These are phyloP conservation scores for Peronospora destructor DNA, from an alignment of 352 stramenopile genomes.

Conservation along the genomic window DNA sequence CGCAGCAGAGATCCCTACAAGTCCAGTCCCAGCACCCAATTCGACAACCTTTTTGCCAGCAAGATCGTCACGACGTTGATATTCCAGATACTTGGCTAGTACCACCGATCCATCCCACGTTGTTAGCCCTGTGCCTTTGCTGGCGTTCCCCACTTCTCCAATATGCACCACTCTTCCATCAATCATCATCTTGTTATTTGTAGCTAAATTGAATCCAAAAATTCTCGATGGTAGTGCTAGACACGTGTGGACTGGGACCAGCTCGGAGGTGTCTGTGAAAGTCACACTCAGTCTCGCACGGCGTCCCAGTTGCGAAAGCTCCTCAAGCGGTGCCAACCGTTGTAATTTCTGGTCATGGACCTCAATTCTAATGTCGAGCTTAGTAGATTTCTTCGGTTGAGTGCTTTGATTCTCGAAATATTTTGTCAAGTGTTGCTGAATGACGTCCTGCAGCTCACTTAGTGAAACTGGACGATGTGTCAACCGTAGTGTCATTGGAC, in stretches of 20 bases:
- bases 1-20: conserved; percentile 79
- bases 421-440: conserved; percentile 20
- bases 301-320: conserved; percentile 23
- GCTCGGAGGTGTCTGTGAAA: conserved; percentile 17
- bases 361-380: conserved; percentile 31
- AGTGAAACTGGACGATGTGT: conserved; percentile 15
- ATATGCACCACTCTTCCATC: conserved; percentile 41
- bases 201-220: conserved; percentile 44
- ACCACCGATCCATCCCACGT: conserved; percentile 89
- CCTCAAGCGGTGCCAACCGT: conserved; percentile 28
- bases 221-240: conserved; percentile 47
- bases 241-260: conserved; percentile 20
- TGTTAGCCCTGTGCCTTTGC: conserved; percentile 80
- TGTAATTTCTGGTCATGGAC: conserved; percentile 33
- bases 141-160: conserved; percentile 71
- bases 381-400: not conserved
- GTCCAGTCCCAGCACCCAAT: conserved; percentile 77
- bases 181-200: conserved; percentile 44
- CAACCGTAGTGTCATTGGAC: conserved; percentile 24
- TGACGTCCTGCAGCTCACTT: conserved; percentile 16
- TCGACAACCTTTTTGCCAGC: conserved; percentile 57
- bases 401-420: conserved; percentile 1
- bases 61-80: conserved; percentile 28
- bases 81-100: conserved; percentile 88
- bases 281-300: conserved; percentile 38